Evolutionary conservation across 495 filamentous ascomycete species (phyloP).

Genomic region (Penicillium egyptiacum): DNA sequence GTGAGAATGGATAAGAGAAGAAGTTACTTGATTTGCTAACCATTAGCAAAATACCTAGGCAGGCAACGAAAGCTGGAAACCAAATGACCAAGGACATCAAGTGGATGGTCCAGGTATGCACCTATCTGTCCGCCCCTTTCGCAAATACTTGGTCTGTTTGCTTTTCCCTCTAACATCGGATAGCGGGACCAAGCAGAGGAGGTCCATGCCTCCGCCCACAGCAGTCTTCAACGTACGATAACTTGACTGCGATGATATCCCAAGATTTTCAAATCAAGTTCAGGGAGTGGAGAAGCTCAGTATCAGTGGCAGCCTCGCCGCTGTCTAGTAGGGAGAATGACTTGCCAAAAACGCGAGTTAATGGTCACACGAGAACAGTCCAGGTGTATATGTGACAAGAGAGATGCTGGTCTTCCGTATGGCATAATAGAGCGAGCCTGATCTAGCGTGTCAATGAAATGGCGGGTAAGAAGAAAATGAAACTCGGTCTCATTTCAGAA

Average conservation of each 20-base stretch:
- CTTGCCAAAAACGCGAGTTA: constrained; percentile 72
- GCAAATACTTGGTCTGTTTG: not conserved
- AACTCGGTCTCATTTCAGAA: constrained; percentile 38
- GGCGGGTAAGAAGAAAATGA: constrained; percentile 23
- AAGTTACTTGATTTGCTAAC: constrained; percentile 63
- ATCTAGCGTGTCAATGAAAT: constrained; percentile 15
- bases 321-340: constrained; percentile 83
- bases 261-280: constrained; percentile 25
- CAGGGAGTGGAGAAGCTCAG: constrained; percentile 73
- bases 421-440: constrained; percentile 8
- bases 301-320: constrained; percentile 75
- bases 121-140: not conserved
- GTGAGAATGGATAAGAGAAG: constrained; percentile 68
- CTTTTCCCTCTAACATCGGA: constrained; percentile 17
- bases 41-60: constrained; percentile 60
- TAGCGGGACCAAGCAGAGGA: constrained; percentile 67
- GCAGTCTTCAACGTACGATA: constrained; percentile 71
- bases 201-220: constrained; percentile 86
- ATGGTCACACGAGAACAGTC: constrained; percentile 12
- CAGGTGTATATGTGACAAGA: constrained; percentile 8
- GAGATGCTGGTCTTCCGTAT: constrained; percentile 8
- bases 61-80: constrained; percentile 72
- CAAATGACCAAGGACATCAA: constrained; percentile 79
- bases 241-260: constrained; percentile 3
- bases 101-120: constrained; percentile 68